phyloP scores from a whole-genome alignment of 179 eudicot genomes.

The Silene noctiflora region DNA sequence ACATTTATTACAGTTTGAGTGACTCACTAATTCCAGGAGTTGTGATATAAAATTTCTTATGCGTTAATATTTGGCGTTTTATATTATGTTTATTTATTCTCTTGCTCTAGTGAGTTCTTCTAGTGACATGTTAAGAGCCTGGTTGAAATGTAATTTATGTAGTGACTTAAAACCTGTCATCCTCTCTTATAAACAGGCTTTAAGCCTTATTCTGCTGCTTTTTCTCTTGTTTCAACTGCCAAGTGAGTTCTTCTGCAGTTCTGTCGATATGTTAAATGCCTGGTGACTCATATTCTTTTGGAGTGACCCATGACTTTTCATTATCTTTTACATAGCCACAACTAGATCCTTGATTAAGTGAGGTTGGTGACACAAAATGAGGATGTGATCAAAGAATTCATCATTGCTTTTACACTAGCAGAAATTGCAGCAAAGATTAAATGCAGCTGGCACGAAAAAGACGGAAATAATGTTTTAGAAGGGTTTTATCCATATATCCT shows the following conservation, averaged over 20 bases:
- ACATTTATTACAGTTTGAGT: background rate
- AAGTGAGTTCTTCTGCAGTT: background rate
- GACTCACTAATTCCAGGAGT: background rate
- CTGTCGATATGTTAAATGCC: background rate
- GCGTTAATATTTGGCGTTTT: background rate
- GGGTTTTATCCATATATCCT: background rate
- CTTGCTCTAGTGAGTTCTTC: background rate
- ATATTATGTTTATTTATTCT: background rate
- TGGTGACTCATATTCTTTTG: background rate
- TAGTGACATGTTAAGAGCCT: background rate
- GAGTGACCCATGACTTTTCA: background rate
- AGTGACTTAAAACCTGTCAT: background rate
- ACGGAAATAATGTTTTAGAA: background rate
- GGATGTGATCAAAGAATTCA: background rate
- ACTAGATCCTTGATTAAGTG: background rate
- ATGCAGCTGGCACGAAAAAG: background rate
- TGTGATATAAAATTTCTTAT: background rate
- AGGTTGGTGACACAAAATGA: background rate
- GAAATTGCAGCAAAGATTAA: background rate
- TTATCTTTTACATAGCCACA: background rate
- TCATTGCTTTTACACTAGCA: background rate
- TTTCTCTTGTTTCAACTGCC: background rate
- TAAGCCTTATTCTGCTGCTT: no score
- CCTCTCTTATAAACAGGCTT: no score
- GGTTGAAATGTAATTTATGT: background rate